These are phyloP conservation scores for Fusarium austroafricanum DNA, from an alignment of 2,329 filamentous ascomycete species.

Conservation along the genomic window DNA sequence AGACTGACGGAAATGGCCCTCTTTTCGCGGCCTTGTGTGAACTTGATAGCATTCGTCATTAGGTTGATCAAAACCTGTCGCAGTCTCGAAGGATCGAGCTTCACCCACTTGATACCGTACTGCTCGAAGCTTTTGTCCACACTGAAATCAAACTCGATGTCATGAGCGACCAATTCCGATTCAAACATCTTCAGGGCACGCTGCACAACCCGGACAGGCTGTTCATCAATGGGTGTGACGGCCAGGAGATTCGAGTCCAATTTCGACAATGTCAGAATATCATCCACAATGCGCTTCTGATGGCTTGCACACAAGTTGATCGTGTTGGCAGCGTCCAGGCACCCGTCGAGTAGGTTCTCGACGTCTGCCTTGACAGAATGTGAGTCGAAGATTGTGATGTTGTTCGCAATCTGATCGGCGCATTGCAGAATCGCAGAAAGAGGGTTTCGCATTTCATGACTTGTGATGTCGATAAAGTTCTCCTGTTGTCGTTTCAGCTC, in stretches of 20 bases:
- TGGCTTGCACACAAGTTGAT: conserved; percentile 84
- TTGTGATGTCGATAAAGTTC: conserved; percentile 80
- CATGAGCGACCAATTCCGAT: conserved; percentile 76
- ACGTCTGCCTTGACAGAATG: conserved; percentile 56
- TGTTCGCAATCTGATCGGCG: conserved; percentile 75
- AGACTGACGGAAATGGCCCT: conserved; percentile 73
- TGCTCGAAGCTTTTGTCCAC: conserved; percentile 75
- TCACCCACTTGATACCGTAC: conserved; percentile 76
- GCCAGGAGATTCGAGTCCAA: conserved; percentile 77
- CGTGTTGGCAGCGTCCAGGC: conserved; percentile 81
- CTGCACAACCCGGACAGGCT: conserved; percentile 75
- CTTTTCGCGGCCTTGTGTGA: conserved; percentile 69
- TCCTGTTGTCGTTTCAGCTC: conserved; percentile 80
- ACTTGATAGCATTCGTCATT: conserved; percentile 75
- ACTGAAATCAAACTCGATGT: conserved; percentile 76
- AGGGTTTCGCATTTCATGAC: conserved; percentile 82
- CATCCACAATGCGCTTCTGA: conserved; percentile 78
- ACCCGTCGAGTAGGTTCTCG: conserved; percentile 63
- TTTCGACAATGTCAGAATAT: conserved; percentile 75
- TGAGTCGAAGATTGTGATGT: conserved; percentile 58
- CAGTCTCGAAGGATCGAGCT: conserved; percentile 78
- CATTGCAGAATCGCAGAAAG: conserved; percentile 80
- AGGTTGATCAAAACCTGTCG: conserved; percentile 82
- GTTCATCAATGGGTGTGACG: conserved; percentile 76
- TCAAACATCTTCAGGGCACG: conserved; percentile 83